phyloP scores from a whole-genome alignment of 306 rosid genomes.

The Fragaria iinumae region DNA sequence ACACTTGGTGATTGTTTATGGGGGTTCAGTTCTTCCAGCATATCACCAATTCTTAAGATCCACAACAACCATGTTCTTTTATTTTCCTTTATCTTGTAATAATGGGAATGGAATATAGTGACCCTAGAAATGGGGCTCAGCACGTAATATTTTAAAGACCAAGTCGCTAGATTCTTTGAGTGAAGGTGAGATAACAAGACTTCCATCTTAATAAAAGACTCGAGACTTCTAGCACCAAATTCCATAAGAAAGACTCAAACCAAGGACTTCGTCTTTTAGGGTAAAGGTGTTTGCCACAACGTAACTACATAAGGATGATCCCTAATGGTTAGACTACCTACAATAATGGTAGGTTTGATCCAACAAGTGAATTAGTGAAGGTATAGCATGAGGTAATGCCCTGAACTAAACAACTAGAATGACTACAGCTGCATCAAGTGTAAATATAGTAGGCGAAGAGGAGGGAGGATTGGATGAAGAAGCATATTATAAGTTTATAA shows the following conservation, averaged over 20 bases:
- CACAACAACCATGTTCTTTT: constrained; percentile 1
- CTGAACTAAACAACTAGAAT: neutral
- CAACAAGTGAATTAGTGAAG: neutral
- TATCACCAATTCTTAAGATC: neutral
- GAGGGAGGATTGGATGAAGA: neutral
- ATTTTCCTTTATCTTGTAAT: neutral
- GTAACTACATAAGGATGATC: neutral
- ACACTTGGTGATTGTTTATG: neutral
- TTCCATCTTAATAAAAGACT: neutral
- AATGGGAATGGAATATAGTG: neutral
- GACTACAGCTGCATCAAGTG: neutral
- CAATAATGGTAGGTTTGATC: neutral
- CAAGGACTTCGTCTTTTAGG: neutral
- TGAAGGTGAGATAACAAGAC: neutral
- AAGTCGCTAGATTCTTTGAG: neutral
- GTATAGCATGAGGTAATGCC: neutral
- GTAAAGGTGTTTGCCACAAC: neutral
- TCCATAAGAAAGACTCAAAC: neutral
- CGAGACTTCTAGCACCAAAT: neutral
- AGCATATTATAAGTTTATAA: neutral
- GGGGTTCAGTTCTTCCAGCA: neutral
- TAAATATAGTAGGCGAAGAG: neutral
- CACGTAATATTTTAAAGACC: neutral
- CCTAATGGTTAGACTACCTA: neutral
- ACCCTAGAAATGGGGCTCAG: neutral